A percentile compares a stretch with the other conserved stretches of the same genome.
Evolutionary conservation across 768 basidiomycete species (phyloP).

Genomic region (Porphyrellus cyaneotinctus): DNA sequence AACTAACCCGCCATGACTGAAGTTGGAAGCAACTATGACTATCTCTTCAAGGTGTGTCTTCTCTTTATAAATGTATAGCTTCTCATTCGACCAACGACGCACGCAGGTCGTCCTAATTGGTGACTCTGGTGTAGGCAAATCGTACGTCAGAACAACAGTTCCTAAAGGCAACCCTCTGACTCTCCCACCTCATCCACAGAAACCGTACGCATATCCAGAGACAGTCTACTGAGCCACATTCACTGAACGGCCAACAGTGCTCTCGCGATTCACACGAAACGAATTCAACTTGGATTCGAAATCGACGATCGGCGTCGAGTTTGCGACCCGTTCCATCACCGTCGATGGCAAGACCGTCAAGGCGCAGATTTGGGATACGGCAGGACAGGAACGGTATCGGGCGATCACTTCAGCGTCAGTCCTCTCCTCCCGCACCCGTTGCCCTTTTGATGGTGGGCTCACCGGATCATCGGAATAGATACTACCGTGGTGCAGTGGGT

Average conservation of each 20-base stretch:
- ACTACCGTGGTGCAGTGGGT: slow-evolving; percentile 95
- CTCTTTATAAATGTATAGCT: background rate
- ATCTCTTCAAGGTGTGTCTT: slow-evolving; percentile 85
- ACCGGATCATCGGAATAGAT: slow-evolving; percentile 43
- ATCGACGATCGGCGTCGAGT: slow-evolving; percentile 99
- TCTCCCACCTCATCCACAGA: slow-evolving; percentile 16
- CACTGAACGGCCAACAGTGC: slow-evolving; percentile 51
- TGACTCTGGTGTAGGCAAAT: slow-evolving; percentile 99
- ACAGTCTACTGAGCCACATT: background rate
- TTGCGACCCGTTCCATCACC: slow-evolving; percentile 91
- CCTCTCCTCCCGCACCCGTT: background rate
- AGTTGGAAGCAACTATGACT: slow-evolving; percentile 95
- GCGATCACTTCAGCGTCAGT: slow-evolving; percentile 94
- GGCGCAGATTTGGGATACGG: slow-evolving; percentile 99
- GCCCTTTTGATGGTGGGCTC: slow-evolving; percentile 6
- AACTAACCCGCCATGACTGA: slow-evolving; percentile 76
- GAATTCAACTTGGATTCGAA: slow-evolving; percentile 99
- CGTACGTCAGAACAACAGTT: slow-evolving; percentile 55
- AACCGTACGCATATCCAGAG: slow-evolving; percentile 28
- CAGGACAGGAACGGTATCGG: slow-evolving; percentile 95
- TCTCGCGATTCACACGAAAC: slow-evolving; percentile 98
- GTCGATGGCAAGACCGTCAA: slow-evolving; percentile 98
- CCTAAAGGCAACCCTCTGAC: background rate
- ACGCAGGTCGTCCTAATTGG: slow-evolving; percentile 94
- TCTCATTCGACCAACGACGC: background rate